These are phyloP conservation scores for Pelargonium cotyledonis DNA, from an alignment of 441 rosid species.

Conservation along the genomic window DNA sequence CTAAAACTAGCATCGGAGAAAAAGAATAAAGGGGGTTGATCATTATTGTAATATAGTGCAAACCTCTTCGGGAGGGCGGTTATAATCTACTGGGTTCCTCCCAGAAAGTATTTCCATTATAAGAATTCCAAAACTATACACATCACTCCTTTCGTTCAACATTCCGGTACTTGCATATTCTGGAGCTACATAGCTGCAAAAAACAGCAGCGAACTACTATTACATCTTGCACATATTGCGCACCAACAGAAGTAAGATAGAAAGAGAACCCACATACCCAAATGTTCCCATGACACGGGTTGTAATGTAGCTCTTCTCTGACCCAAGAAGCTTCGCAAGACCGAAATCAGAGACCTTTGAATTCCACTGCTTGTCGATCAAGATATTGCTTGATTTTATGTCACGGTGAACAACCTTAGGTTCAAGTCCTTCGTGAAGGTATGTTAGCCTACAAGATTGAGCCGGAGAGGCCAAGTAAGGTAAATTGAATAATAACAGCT, in stretches of 20 bases:
- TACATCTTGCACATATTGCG: background rate
- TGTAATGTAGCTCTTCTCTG: constrained; percentile 90
- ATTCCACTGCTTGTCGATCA: constrained; percentile 80
- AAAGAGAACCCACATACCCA: constrained; percentile 43
- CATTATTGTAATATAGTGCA: background rate
- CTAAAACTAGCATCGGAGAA: constrained; percentile 10
- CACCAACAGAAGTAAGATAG: background rate
- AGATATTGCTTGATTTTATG: constrained; percentile 88
- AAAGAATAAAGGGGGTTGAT: background rate
- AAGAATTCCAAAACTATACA: constrained; percentile 89
- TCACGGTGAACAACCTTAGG: constrained; percentile 98
- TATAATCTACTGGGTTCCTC: constrained; percentile 93
- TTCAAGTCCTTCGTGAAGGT: constrained; percentile 93
- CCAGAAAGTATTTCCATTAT: constrained; percentile 84
- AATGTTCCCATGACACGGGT: constrained; percentile 99
- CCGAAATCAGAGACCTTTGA: constrained; percentile 97
- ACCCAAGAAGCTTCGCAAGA: constrained; percentile 86
- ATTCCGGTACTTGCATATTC: constrained; percentile 95
- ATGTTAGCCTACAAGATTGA: constrained; percentile 63
- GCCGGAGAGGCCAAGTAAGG: constrained; percentile 13
- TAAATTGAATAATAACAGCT: constrained; percentile 8
- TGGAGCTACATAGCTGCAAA: constrained; percentile 81
- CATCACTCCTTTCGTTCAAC: constrained; percentile 93
- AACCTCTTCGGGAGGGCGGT: constrained; percentile 79
- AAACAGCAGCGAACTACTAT: background rate